These are phyloP conservation scores for Penicillium janthinellum DNA, from an alignment of 2,329 filamentous ascomycete species.

Conservation along the genomic window DNA sequence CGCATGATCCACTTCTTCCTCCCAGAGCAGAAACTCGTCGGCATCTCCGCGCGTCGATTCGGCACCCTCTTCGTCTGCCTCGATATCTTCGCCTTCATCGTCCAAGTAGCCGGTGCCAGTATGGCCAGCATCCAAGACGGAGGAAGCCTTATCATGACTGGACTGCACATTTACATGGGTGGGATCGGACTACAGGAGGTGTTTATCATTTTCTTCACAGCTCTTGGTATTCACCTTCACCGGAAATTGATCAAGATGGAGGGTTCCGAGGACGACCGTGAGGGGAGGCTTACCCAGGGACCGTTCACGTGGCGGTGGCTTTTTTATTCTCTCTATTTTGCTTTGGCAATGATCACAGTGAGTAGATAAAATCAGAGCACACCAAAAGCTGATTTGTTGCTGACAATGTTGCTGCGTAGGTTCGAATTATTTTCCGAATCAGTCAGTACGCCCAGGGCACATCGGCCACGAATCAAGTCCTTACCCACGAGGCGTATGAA, in stretches of 20 bases:
- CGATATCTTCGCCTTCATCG: slow-evolving; percentile 49
- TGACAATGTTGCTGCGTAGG: slow-evolving; percentile 29
- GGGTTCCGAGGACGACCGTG: slow-evolving; percentile 17
- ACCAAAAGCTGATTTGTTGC: background rate
- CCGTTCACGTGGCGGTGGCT: slow-evolving; percentile 14
- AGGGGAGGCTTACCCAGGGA: background rate
- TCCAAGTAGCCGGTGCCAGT: slow-evolving; percentile 45
- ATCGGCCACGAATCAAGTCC: slow-evolving; percentile 62
- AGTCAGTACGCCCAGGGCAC: slow-evolving; percentile 58
- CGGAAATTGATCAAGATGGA: slow-evolving; percentile 29
- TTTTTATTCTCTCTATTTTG: slow-evolving; percentile 46
- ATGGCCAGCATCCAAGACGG: slow-evolving; percentile 36
- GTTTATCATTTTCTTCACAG: slow-evolving; percentile 53
- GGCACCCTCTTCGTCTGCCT: slow-evolving; percentile 49
- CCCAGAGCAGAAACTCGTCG: slow-evolving; percentile 34
- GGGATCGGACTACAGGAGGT: slow-evolving; percentile 56
- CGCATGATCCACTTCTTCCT: slow-evolving; percentile 46
- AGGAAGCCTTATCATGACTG: slow-evolving; percentile 34
- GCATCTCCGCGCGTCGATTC: slow-evolving; percentile 42
- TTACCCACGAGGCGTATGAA: slow-evolving; percentile 56
- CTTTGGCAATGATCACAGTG: slow-evolving; percentile 48
- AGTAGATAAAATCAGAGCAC: background rate
- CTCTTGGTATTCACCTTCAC: slow-evolving; percentile 45
- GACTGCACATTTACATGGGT: slow-evolving; percentile 57
- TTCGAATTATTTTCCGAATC: slow-evolving; percentile 64